Evolutionary conservation across 2,329 filamentous ascomycete genomes (phyloP).

Genomic region (Fusarium cyanostomum): DNA sequence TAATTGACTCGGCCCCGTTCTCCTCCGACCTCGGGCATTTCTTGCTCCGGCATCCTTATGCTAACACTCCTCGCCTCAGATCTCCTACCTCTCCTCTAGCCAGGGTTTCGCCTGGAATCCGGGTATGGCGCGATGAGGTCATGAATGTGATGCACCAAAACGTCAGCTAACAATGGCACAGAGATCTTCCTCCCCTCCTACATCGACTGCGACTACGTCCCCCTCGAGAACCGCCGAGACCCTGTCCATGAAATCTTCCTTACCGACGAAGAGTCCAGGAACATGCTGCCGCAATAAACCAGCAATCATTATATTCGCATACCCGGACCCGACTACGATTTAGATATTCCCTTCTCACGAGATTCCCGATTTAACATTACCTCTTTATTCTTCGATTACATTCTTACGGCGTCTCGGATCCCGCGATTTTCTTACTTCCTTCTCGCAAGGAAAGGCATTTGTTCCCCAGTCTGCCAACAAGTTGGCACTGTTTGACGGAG

Average conservation of each 20-base stretch:
- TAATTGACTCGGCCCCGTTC: constrained; percentile 52
- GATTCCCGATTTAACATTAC: constrained; percentile 33
- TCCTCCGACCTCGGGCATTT: background rate
- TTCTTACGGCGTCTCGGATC: constrained; percentile 33
- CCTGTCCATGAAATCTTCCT: constrained; percentile 81
- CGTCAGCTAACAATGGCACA: constrained; percentile 45
- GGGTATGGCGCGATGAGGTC: constrained; percentile 55
- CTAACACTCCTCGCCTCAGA: constrained; percentile 58
- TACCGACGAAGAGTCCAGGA: constrained; percentile 78
- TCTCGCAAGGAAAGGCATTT: constrained; percentile 17
- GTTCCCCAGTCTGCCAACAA: constrained; percentile 19
- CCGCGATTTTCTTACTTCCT: constrained; percentile 17
- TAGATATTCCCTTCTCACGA: constrained; percentile 45
- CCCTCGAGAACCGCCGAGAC: constrained; percentile 78
- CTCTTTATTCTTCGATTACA: constrained; percentile 21
- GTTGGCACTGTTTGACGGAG: constrained; percentile 38
- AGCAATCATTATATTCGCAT: constrained; percentile 20
- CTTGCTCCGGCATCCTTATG: background rate
- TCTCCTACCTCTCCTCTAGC: constrained; percentile 80
- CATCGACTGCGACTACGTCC: constrained; percentile 76
- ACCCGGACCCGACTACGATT: constrained; percentile 30
- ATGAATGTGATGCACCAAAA: background rate
- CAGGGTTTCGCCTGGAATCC: constrained; percentile 88
- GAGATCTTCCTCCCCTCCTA: constrained; percentile 86
- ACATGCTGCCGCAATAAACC: constrained; percentile 71